Evolutionary conservation across 2,329 filamentous ascomycete species (phyloP).

Genomic region (Ophiocordyceps australis): DNA sequence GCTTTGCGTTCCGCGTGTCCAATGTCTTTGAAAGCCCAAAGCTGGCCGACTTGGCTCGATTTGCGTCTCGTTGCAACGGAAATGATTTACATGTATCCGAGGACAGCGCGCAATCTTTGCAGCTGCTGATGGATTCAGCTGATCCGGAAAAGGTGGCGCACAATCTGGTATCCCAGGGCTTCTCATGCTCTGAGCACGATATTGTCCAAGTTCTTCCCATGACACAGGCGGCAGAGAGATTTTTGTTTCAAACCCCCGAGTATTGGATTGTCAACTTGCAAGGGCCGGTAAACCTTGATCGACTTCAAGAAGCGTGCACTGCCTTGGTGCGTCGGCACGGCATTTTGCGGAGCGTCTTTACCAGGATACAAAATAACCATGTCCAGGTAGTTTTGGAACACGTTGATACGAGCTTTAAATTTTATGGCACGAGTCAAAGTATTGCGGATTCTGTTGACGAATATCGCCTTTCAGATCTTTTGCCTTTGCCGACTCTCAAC

Average conservation of each 20-base stretch:
- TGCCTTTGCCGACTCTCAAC: slow-evolving; percentile 1
- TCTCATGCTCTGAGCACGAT: not conserved
- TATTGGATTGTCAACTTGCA: slow-evolving; percentile 2
- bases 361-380: slow-evolving; percentile 8
- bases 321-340: slow-evolving; percentile 25
- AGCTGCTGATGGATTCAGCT: not conserved
- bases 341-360: slow-evolving; percentile 44
- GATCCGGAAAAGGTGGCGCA: not conserved
- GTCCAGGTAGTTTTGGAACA: slow-evolving; percentile 3
- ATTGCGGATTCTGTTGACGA: slow-evolving; percentile 3
- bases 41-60: slow-evolving; percentile 1
- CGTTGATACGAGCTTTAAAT: slow-evolving; percentile 1
- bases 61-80: not conserved
- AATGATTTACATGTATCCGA: not conserved
- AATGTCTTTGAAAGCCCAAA: slow-evolving; percentile 1
- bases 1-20: slow-evolving; percentile 2
- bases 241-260: slow-evolving; percentile 2
- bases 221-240: slow-evolving; percentile 2
- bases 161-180: not conserved
- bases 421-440: slow-evolving; percentile 1
- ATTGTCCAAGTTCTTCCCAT: slow-evolving; percentile 2
- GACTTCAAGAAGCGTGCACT: slow-evolving; percentile 1
- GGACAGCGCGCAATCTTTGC: not conserved
- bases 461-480: slow-evolving; percentile 1
- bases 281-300: not conserved